Evolutionary conservation across 495 filamentous ascomycete genomes (phyloP).

Genomic region (Lophiostoma macrostomum): DNA sequence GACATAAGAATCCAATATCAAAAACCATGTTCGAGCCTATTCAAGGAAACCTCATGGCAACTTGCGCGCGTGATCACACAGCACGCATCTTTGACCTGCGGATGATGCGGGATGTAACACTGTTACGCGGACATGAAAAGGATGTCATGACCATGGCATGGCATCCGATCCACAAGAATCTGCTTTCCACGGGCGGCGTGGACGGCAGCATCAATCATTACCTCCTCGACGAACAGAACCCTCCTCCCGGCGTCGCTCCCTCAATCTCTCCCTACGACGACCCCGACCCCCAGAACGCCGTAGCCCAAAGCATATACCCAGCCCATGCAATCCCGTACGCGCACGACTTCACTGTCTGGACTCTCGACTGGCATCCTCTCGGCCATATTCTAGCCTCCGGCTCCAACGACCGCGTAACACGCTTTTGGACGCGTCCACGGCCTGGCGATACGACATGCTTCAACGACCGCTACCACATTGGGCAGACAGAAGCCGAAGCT

Average conservation of each 20-base stretch:
- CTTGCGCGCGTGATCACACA: slow-evolving; percentile 86
- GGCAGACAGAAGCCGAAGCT: slow-evolving; percentile 86
- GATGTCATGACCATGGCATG: slow-evolving; percentile 88
- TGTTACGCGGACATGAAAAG: slow-evolving; percentile 90
- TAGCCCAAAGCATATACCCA: slow-evolving; percentile 82
- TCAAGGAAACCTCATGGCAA: slow-evolving; percentile 79
- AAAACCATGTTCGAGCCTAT: slow-evolving; percentile 82
- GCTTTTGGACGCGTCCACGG: slow-evolving; percentile 88
- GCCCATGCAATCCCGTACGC: slow-evolving; percentile 81
- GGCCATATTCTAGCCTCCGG: slow-evolving; percentile 98
- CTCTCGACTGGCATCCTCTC: slow-evolving; percentile 92
- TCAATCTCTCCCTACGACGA: slow-evolving; percentile 80
- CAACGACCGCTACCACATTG: slow-evolving; percentile 91
- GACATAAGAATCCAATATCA: slow-evolving; percentile 95
- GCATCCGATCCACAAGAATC: slow-evolving; percentile 85
- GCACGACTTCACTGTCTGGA: slow-evolving; percentile 94
- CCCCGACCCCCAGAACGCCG: slow-evolving; percentile 69
- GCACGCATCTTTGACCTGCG: slow-evolving; percentile 90
- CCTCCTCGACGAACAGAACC: slow-evolving; percentile 85
- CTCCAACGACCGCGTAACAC: slow-evolving; percentile 92
- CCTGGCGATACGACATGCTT: slow-evolving; percentile 81
- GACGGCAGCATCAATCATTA: slow-evolving; percentile 92
- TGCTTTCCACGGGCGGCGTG: slow-evolving; percentile 86
- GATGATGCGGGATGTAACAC: slow-evolving; percentile 96
- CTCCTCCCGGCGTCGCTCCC: slow-evolving; percentile 62